These are phyloP conservation scores for Neonectria punicea DNA, from an alignment of 2,329 filamentous ascomycete genomes.

Conservation along the genomic window DNA sequence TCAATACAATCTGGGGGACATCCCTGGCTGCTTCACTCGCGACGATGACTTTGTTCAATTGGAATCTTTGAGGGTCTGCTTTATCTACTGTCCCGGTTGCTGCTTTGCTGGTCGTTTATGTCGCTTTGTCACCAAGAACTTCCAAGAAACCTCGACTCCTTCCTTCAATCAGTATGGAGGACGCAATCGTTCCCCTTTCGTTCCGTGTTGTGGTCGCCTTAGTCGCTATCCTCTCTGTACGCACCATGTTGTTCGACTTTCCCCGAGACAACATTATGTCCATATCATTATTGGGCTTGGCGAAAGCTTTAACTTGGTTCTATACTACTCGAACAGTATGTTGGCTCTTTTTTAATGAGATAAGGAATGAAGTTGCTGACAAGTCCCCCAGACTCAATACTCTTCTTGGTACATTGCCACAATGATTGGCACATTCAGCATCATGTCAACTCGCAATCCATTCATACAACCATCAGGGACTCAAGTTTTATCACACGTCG, in stretches of 20 bases:
- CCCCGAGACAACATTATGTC: slow-evolving; percentile 25
- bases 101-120: slow-evolving; percentile 46
- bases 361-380: not conserved
- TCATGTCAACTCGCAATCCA: slow-evolving; percentile 45
- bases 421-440: slow-evolving; percentile 45
- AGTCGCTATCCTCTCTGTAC: slow-evolving; percentile 16
- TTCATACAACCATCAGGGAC: slow-evolving; percentile 41
- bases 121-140: slow-evolving; percentile 29
- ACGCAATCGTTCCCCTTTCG: slow-evolving; percentile 38
- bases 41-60: slow-evolving; percentile 40
- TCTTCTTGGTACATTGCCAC: slow-evolving; percentile 47
- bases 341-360: rapidly evolving
- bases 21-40: slow-evolving; percentile 7
- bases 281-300: slow-evolving; percentile 36
- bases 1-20: slow-evolving; percentile 9
- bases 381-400: slow-evolving; percentile 39
- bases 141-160: not conserved
- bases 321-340: slow-evolving; percentile 48
- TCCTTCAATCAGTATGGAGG: slow-evolving; percentile 39
- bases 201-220: slow-evolving; percentile 33
- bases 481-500: slow-evolving; percentile 41
- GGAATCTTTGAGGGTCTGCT: slow-evolving; percentile 33
- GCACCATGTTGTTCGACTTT: slow-evolving; percentile 36
- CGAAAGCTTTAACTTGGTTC: slow-evolving; percentile 50
- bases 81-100: slow-evolving; percentile 44